Percentiles rank a stretch among this genome's conserved stretches.
Conservation (phyloP, 768 basidiomycete species). For the Trametes maxima region DNA sequence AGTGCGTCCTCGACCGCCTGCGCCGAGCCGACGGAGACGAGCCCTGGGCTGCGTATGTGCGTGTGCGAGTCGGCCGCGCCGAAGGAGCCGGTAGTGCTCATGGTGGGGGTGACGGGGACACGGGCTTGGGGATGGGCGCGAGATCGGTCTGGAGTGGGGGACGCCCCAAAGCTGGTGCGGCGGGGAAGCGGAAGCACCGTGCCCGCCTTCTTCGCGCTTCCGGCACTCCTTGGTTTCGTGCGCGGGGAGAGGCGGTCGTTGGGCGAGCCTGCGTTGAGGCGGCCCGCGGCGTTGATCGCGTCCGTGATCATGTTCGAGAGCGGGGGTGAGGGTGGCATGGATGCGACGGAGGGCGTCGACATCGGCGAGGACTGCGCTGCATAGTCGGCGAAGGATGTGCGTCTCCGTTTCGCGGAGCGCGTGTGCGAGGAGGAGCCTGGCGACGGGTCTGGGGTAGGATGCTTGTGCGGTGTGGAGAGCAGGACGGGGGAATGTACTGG, state of each 20-base stretch:
- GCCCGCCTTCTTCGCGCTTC: neutral
- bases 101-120: neutral
- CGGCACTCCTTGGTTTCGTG: neutral
- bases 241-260: neutral
- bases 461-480: neutral
- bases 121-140: neutral
- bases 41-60: neutral
- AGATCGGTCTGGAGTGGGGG: neutral
- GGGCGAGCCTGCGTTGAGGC: neutral
- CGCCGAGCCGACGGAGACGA: constrained; percentile 11
- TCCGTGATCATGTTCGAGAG: constrained; percentile 21
- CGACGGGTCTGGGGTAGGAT: neutral
- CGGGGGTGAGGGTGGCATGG: constrained; percentile 20
- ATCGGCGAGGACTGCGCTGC: constrained; percentile 22
- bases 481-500: neutral
- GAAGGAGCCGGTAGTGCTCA: neutral
- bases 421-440: neutral
- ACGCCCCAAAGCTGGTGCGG: neutral
- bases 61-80: too few species aligned
- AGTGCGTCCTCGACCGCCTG: constrained; percentile 24
- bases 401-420: constrained; percentile 6
- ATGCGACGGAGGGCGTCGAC: constrained; percentile 7
- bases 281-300: constrained; percentile 19
- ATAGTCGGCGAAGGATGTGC: constrained; percentile 16
- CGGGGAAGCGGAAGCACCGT: neutral